Evolutionary conservation across 1,139 yeast species (phyloP).

Genomic region (Yamadazyma epiphylla): DNA sequence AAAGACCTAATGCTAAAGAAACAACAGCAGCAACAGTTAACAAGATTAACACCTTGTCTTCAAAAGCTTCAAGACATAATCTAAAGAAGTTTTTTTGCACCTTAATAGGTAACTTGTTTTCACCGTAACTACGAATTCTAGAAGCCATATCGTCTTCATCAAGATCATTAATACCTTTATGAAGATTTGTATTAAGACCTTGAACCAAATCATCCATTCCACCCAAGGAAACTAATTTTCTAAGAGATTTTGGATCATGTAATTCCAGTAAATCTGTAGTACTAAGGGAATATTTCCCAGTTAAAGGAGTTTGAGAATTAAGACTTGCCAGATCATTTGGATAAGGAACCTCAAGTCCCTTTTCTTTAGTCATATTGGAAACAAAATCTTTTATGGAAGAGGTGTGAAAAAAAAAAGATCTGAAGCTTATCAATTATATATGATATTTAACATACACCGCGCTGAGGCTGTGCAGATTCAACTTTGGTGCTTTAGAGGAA

Average conservation of each 20-base stretch:
- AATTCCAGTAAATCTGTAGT: slow-evolving; percentile 33
- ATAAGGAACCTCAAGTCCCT: slow-evolving; percentile 1
- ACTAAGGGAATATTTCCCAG: slow-evolving; percentile 10
- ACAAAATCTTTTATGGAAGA: too few relatives aligned
- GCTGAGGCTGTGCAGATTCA: not conserved
- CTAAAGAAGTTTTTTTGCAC: slow-evolving; percentile 61
- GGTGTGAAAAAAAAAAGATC: too few relatives aligned
- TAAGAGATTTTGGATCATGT: slow-evolving; percentile 54
- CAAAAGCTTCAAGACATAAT: slow-evolving; percentile 79
- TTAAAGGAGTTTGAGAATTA: slow-evolving; percentile 14
- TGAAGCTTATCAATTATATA: too few relatives aligned
- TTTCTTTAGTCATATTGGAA: too few relatives aligned
- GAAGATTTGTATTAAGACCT: slow-evolving; percentile 35
- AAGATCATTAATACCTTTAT: slow-evolving; percentile 40
- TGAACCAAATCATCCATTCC: slow-evolving; percentile 30
- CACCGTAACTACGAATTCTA: slow-evolving; percentile 56
- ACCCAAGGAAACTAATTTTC: slow-evolving; percentile 36
- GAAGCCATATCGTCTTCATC: slow-evolving; percentile 22
- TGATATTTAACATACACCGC: too few relatives aligned
- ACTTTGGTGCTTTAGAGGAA: not conserved
- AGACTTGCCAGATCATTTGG: slow-evolving; percentile 9
- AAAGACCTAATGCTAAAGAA: slow-evolving; percentile 85
- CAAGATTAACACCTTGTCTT: slow-evolving; percentile 85
- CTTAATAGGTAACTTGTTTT: slow-evolving; percentile 67
- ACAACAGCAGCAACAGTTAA: slow-evolving; percentile 83